These are phyloP conservation scores for Apiospora marii DNA, from an alignment of 2,329 filamentous ascomycete species.

Conservation along the genomic window DNA sequence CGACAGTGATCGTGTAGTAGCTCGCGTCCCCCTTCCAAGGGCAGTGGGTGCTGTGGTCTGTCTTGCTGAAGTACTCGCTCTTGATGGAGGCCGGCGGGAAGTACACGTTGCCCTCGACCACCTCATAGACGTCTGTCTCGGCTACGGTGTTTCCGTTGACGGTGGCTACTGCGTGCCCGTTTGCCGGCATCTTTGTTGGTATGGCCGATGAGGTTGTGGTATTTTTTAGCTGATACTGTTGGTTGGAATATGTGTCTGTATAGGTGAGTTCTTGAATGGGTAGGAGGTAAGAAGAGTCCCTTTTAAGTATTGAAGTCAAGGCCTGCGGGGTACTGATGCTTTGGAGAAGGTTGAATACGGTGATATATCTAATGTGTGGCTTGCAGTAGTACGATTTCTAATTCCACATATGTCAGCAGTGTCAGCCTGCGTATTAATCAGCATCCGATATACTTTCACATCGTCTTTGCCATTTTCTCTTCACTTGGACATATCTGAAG, in stretches of 20 bases:
- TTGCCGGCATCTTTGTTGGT: slow-evolving; percentile 19
- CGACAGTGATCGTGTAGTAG: slow-evolving; percentile 60
- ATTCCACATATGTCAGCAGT: slow-evolving; percentile 15
- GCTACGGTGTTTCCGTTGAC: slow-evolving; percentile 59
- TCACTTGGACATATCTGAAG: no score
- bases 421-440: neutral
- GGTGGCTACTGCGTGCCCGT: slow-evolving; percentile 51
- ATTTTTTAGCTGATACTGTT: neutral
- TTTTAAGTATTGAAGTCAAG: neutral
- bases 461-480: no score
- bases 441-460: neutral
- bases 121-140: slow-evolving; percentile 58
- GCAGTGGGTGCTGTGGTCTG: slow-evolving; percentile 57
- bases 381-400: slow-evolving; percentile 17
- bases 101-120: slow-evolving; percentile 68
- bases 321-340: neutral
- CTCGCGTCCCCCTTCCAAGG: slow-evolving; percentile 65
- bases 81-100: slow-evolving; percentile 57
- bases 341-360: neutral
- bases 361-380: neutral
- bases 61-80: slow-evolving; percentile 52
- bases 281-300: neutral
- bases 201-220: neutral
- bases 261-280: neutral
- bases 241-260: neutral